Base-by-base conservation (phyloP, 345 rosid genomes). In the thale cress (Arabidopsis thaliana) region DNA sequence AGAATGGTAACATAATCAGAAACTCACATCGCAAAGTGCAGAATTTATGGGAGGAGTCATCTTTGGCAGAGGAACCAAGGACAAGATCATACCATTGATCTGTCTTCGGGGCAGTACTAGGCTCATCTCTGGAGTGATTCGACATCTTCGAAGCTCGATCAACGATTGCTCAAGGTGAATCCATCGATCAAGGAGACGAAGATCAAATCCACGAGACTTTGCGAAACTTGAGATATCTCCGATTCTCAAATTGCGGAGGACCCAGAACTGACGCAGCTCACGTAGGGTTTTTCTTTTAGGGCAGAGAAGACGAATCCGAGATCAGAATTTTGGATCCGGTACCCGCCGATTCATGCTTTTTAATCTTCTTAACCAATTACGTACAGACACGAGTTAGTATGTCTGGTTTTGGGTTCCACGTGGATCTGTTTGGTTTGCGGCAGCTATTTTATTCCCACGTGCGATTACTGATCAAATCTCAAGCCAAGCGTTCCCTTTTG, bases 61-160 rank as follows among this genome's bases (percentile, higher is more conserved):
- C 85, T 14, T 87, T 86, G 72, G 88, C 86, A 12, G 95, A 90
- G 73, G 91, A 71, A 36, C 92, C 89, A 4, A 90, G 82, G n/a
- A 84, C 84, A 0, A 93, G 83, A 76, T 87, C 83, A 86, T 90
- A 93, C 97, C 88, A 93, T 36, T 85, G 91, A 85, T 89, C 89
- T 62, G 97, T 63, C 72, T 79, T 87, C 9, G 93, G 95, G 9
- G 87, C 98, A 1, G 83, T 78, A 20, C 76, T 78, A 4, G 97
- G 91, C 71, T 90, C 88, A 42, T 86, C 93, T 71, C 64, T 82
- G 61, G 84, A 65, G 79, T 83, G 83, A 75, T 82, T 85, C 55
- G 89, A 88, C 96, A 89, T 90, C 56, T 60, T 51, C 28, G 5
- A 51, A 56, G 14, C 36, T 32, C 8, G 59, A 77, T 60, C 24